phyloP scores from a whole-genome alignment of 768 basidiomycete species.

The Suillus alpinus region DNA sequence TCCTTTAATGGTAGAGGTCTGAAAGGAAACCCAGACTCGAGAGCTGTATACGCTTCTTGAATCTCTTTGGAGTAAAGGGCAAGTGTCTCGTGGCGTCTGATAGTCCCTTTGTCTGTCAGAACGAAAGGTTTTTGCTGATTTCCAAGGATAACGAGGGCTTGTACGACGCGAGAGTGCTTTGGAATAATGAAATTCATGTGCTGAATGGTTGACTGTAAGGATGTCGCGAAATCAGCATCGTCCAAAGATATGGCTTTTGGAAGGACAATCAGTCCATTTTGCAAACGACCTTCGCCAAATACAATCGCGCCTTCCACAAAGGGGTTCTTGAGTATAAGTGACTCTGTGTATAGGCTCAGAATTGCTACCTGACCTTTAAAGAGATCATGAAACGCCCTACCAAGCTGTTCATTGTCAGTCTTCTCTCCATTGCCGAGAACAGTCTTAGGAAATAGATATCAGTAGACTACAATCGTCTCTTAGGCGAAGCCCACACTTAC shows the following conservation, averaged over 20 bases:
- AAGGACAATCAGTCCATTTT: background rate
- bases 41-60: background rate
- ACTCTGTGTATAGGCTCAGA: background rate
- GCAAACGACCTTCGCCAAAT: background rate
- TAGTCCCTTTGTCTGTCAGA: background rate
- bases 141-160: background rate
- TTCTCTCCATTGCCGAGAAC: background rate
- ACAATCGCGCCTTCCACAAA: background rate
- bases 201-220: background rate
- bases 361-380: background rate
- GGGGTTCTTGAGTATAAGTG: background rate
- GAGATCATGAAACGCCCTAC: background rate
- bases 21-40: background rate
- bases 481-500: background rate
- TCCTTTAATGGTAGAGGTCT: background rate
- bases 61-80: background rate
- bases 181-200: background rate
- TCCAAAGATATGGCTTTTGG: background rate
- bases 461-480: background rate
- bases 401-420: background rate
- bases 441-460: background rate
- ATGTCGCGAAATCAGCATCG: background rate
- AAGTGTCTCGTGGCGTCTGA: background rate
- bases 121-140: background rate
- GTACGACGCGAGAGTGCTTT: background rate